Percentiles rank a stretch among this genome's conserved stretches.
These are phyloP conservation scores for Misopates orontium DNA, from an alignment of 257 asterid genomes.

Conservation along the genomic window DNA sequence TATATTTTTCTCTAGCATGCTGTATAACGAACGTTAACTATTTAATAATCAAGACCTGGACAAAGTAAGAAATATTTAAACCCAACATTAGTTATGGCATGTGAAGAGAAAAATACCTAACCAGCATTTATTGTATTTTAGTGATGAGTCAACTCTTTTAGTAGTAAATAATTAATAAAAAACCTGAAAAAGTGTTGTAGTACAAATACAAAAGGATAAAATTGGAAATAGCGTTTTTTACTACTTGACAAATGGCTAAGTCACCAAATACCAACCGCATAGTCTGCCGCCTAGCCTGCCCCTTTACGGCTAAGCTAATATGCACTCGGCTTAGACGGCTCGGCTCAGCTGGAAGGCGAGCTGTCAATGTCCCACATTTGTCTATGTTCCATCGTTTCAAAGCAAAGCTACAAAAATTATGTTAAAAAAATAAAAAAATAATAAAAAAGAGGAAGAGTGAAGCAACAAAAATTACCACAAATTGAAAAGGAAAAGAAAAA, in stretches of 20 bases:
- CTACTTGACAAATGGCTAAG: slow-evolving; percentile 16
- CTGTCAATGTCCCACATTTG: slow-evolving; percentile 39
- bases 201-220: no score
- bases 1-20: no score
- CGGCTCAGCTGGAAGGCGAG: slow-evolving; percentile 41
- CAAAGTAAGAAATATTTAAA: no score
- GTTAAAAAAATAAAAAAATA: no score
- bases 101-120: slow-evolving; percentile 8
- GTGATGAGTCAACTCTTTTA: neutral
- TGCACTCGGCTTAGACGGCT: neutral
- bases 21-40: no score
- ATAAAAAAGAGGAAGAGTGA: no score
- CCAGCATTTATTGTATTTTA: neutral
- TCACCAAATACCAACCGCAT: slow-evolving; percentile 15
- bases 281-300: neutral
- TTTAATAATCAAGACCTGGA: no score
- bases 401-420: slow-evolving; percentile 33
- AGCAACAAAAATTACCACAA: no score
- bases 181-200: no score
- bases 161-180: no score
- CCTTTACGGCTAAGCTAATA: slow-evolving; percentile 21
- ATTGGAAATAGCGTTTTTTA: neutral
- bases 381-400: slow-evolving; percentile 35
- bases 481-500: no score
- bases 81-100: no score